Evolutionary conservation across 2,329 filamentous ascomycete genomes (phyloP).

Genomic region (Ustulina deusta): DNA sequence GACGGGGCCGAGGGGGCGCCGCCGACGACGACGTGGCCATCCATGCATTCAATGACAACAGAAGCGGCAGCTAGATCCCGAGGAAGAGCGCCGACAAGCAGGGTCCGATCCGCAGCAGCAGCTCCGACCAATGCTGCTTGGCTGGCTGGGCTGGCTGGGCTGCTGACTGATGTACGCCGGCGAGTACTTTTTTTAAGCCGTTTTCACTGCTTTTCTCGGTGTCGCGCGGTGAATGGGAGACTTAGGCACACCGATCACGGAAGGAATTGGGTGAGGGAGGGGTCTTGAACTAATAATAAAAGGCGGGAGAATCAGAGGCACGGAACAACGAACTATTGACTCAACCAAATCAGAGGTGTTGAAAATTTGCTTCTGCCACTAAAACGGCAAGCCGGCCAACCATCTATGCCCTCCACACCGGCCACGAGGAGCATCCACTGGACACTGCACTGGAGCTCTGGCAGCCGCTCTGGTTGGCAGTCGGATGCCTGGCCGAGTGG

Average conservation of each 20-base stretch:
- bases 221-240: slow-evolving; percentile 39
- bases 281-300: slow-evolving; percentile 47
- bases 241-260: slow-evolving; percentile 49
- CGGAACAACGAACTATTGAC: slow-evolving; percentile 24
- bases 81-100: slow-evolving; percentile 23
- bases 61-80: slow-evolving; percentile 35
- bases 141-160: slow-evolving; percentile 16
- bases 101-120: slow-evolving; percentile 39
- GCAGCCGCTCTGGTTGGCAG: slow-evolving; percentile 19
- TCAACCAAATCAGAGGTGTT: slow-evolving; percentile 34
- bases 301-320: slow-evolving; percentile 36
- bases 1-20: slow-evolving; percentile 61
- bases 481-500: slow-evolving; percentile 13
- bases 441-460: slow-evolving; percentile 5
- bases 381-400: slow-evolving; percentile 39
- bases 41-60: slow-evolving; percentile 57
- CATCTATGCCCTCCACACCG: slow-evolving; percentile 32
- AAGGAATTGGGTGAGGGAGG: slow-evolving; percentile 48
- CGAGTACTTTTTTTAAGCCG: slow-evolving; percentile 19
- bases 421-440: slow-evolving; percentile 33
- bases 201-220: slow-evolving; percentile 22
- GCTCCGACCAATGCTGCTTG: slow-evolving; percentile 35
- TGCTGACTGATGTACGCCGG: slow-evolving; percentile 36
- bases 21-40: slow-evolving; percentile 59
- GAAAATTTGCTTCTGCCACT: slow-evolving; percentile 44